These are phyloP conservation scores for Aristolochia contorta DNA, from an alignment of 164 flowering plant species.

Conservation along the genomic window DNA sequence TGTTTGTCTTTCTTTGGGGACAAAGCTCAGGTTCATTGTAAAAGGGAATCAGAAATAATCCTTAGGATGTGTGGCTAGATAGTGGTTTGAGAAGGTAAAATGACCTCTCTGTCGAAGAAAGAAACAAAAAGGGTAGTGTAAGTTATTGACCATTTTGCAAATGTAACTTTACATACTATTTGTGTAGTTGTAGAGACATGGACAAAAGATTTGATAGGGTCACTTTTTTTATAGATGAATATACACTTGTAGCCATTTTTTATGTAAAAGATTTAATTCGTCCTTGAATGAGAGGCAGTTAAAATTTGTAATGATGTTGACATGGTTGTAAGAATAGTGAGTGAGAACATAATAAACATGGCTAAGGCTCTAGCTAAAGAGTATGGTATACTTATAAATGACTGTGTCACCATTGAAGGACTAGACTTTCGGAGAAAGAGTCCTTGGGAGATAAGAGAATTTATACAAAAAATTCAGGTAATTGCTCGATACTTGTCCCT, in stretches of 20 bases:
- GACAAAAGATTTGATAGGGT: constrained; percentile 11
- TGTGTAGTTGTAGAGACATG: constrained; percentile 36
- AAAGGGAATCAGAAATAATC: constrained; percentile 85
- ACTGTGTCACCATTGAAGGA: constrained; percentile 43
- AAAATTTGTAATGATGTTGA: constrained; percentile 36
- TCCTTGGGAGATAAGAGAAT: constrained; percentile 21
- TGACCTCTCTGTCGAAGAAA: constrained; percentile 21
- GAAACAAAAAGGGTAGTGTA: constrained; percentile 12
- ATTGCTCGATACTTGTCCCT: constrained; percentile 28
- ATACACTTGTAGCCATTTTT: constrained; percentile 37
- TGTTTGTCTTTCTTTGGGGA: constrained; percentile 44
- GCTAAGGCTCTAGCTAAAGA: constrained; percentile 51
- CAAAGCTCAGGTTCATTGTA: constrained; percentile 49
- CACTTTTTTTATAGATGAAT: constrained; percentile 27
- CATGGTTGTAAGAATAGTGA: constrained; percentile 42
- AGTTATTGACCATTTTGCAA: constrained; percentile 32
- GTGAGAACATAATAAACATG: constrained; percentile 43
- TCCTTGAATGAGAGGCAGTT: constrained; percentile 42
- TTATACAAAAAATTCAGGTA: constrained; percentile 36
- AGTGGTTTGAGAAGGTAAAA: constrained; percentile 21
- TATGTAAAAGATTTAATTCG: constrained; percentile 52
- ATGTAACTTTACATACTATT: constrained; percentile 39
- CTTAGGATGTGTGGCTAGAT: constrained; percentile 28
- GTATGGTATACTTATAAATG: constrained; percentile 38
- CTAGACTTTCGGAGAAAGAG: constrained; percentile 24